Evolutionary conservation across 805 yeast genomes (phyloP), one percentile per base, ranked within the genome.

Genomic region (Candida xyloterini): DNA sequence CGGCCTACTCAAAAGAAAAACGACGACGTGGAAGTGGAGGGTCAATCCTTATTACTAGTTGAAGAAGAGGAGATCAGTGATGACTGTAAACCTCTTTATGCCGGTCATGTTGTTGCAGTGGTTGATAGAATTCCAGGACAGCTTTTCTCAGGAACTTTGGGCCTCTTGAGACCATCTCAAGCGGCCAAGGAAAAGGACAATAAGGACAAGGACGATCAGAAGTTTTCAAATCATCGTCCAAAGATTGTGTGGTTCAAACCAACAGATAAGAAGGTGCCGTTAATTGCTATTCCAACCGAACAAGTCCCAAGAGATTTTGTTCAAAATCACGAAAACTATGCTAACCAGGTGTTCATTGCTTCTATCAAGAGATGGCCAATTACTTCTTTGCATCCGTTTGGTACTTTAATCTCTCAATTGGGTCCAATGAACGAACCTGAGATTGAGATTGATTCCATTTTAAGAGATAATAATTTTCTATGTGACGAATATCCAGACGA

Each of bases 201-300:
- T 47, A 76, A 71, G 39, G 64, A 72, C 6, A 62, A 70, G 11
- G 66, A 64, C 39, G 58, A 56, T 11, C 60, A 49, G 43, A 57
- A 50, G 14, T 34, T 40, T 3, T 46, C 46, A 10, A 55, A 51
- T 34, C 55, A 56, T 28, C 76, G 78, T 30, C 99, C 99, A 24
- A 93, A 93, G 60, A 93, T 93, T 69, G 97, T 93, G 24, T 93
- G 99, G 99, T 93, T 93, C 63, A 93, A 93, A 60, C 99, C 99
- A 27, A 90, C 96, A 1, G 99, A 93, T 61, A 93, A 93, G 66
- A 87, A 95, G 48, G 99, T 93, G 15, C 99, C 99, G 5, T 72
- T 93, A 48, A 90, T 93, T 68, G 99, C 99, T 11, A 93, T 93
- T 48, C 99, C 99, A 27, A 93, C 97, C 1, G 99, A 93, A 56